Evolutionary conservation across 768 basidiomycete genomes (phyloP).

Genomic region (Boletus sensibilis): DNA sequence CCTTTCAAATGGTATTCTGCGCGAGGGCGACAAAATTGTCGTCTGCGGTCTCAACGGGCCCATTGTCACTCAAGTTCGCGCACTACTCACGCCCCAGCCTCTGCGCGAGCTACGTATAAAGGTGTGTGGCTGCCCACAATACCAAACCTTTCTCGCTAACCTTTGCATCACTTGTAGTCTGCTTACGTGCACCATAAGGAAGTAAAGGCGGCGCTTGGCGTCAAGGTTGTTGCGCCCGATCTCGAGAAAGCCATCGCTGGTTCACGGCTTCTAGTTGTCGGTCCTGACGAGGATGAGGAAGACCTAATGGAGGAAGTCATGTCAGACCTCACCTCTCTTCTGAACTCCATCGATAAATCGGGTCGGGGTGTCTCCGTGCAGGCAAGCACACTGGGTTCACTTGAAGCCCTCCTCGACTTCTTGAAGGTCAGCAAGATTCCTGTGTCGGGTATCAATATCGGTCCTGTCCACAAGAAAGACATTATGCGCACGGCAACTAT

Average conservation of each 20-base stretch:
- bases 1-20: conserved; percentile 88
- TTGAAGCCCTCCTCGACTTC: conserved; percentile 96
- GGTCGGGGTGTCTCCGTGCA: conserved; percentile 98
- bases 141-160: conserved; percentile 1
- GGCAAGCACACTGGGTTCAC: conserved; percentile 93
- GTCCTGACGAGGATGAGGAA: conserved; percentile 96
- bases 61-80: conserved; percentile 92
- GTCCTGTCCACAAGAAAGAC: conserved; percentile 94
- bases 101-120: conserved; percentile 94
- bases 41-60: conserved; percentile 97
- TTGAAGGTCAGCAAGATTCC: conserved; percentile 94
- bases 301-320: conserved; percentile 93
- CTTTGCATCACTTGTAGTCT: conserved; percentile 50
- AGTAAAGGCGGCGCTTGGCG: conserved; percentile 94
- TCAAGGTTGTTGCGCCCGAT: conserved; percentile 93
- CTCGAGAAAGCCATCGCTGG: conserved; percentile 98
- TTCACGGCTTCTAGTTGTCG: conserved; percentile 86
- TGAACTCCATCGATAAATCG: conserved; percentile 90
- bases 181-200: conserved; percentile 96
- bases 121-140: conserved; percentile 42
- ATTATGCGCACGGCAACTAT: conserved; percentile 90
- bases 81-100: conserved; percentile 93
- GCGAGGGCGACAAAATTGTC: conserved; percentile 91
- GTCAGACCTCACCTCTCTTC: conserved; percentile 87
- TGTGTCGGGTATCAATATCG: conserved; percentile 96